Percentiles rank a stretch among this genome's conserved stretches.
phyloP scores from a whole-genome alignment of 257 asterid species.

The Dorcoceras hygrometricum region DNA sequence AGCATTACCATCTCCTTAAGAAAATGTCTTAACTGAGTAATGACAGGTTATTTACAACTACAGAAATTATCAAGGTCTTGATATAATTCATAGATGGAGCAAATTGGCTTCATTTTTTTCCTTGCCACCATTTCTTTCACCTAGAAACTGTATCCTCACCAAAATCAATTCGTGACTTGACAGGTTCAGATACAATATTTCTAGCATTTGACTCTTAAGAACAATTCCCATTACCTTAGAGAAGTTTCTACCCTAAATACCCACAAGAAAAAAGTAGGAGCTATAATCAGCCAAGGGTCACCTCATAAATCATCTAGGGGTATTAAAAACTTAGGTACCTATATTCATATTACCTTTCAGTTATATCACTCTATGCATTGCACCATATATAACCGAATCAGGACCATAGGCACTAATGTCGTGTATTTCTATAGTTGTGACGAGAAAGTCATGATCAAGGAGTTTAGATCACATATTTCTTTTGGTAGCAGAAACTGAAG shows the following conservation, averaged over 20 bases:
- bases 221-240: neutral
- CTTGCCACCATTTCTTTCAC: neutral
- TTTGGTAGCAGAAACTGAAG: too few species aligned
- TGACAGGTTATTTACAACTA: constrained; percentile 2
- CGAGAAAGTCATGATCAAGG: neutral
- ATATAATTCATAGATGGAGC: constrained; percentile 6
- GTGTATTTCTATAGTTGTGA: too few species aligned
- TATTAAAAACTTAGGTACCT: too few species aligned
- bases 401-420: neutral
- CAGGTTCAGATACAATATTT: constrained; percentile 5
- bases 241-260: too few species aligned
- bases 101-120: neutral
- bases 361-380: constrained; percentile 2
- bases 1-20: neutral
- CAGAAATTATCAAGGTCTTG: constrained; percentile 2
- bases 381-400: neutral
- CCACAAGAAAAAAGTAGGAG: neutral
- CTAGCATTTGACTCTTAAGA: constrained; percentile 7
- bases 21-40: neutral
- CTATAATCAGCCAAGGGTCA: too few species aligned
- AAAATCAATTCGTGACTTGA: neutral
- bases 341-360: neutral
- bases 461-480: too few species aligned
- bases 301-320: neutral
- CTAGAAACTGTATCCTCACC: neutral